Evolutionary conservation across 129 eudicot species (phyloP).

Genomic region (Flaveria trinervia): DNA sequence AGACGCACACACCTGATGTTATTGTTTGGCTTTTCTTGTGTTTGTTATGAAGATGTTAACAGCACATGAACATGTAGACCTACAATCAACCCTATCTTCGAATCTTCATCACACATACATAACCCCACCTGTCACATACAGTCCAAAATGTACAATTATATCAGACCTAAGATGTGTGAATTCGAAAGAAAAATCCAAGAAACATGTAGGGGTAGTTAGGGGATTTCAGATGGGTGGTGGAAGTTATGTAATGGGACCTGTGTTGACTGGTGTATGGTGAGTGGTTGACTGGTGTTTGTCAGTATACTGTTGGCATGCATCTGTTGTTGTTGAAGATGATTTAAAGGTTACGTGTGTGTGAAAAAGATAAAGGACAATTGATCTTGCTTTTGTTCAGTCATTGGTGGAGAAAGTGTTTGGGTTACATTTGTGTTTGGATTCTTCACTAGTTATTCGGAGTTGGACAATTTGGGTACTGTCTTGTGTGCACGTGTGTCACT

Average conservation of each 20-base stretch:
- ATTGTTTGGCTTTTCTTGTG: constrained; percentile 36
- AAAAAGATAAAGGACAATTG: constrained; percentile 30
- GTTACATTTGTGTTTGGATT: constrained; percentile 43
- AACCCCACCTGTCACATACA: constrained; percentile 2
- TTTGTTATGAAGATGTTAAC: constrained; percentile 39
- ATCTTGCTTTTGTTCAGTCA: constrained; percentile 32
- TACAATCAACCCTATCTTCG: constrained; percentile 28
- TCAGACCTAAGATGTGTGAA: constrained; percentile 5
- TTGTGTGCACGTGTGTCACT: constrained; percentile 24
- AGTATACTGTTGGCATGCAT: constrained; percentile 25
- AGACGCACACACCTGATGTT: constrained; percentile 20
- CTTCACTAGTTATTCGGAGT: constrained; percentile 21
- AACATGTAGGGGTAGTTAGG: constrained; percentile 35
- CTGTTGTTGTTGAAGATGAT: constrained; percentile 17
- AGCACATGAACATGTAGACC: constrained; percentile 25
- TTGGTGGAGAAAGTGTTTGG: constrained; percentile 45
- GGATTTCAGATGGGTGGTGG: constrained; percentile 32
- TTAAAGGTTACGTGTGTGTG: constrained; percentile 20
- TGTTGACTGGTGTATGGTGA: constrained; percentile 37
- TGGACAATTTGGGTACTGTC: constrained; percentile 34
- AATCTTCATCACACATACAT: constrained; percentile 28
- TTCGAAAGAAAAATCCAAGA: constrained; percentile 24
- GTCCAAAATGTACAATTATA: constrained; percentile 29
- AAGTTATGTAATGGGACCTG: constrained; percentile 34
- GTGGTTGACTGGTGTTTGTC: constrained; percentile 40